These are phyloP conservation scores for Omphalotus guepiniiformis DNA, from an alignment of 768 basidiomycete species.

Conservation along the genomic window DNA sequence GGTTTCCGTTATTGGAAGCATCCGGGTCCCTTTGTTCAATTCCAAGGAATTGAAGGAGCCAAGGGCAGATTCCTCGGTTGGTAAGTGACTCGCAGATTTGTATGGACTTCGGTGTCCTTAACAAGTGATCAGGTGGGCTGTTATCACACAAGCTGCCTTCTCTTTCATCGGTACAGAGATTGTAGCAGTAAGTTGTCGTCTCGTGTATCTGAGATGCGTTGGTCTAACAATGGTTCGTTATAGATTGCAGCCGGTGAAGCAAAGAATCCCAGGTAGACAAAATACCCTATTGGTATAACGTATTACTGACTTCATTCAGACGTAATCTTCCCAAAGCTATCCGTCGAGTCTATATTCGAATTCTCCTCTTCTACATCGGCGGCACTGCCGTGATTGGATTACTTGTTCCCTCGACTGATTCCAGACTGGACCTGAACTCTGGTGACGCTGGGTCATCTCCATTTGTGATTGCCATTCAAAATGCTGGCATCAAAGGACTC, in stretches of 20 bases:
- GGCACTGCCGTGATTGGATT: conserved; percentile 77
- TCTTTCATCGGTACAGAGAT: conserved; percentile 94
- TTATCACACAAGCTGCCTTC: conserved; percentile 86
- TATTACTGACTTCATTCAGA: background rate
- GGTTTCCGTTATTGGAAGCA: conserved; percentile 35
- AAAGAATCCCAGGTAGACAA: conserved; percentile 73
- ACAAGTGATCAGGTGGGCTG: conserved; percentile 51
- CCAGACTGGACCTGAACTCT: conserved; percentile 43
- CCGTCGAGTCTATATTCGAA: conserved; percentile 70
- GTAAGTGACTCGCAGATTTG: conserved; percentile 34
- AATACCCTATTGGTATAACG: background rate
- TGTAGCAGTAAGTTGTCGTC: conserved; percentile 59
- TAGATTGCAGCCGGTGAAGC: conserved; percentile 88
- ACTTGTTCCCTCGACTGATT: conserved; percentile 71
- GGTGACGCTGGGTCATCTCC: conserved; percentile 75
- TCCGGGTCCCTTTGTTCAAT: conserved; percentile 87
- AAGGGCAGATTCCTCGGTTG: conserved; percentile 70
- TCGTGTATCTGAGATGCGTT: too few relatives aligned
- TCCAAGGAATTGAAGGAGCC: conserved; percentile 52
- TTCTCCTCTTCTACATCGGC: conserved; percentile 74
- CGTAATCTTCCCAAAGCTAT: conserved; percentile 61
- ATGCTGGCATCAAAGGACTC: conserved; percentile 80
- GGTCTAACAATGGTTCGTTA: background rate
- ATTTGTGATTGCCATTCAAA: conserved; percentile 86
- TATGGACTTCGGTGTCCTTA: too few relatives aligned